Conservation (phyloP, 371 early-diverging fungal species). For the Chytridiales sp. region DNA sequence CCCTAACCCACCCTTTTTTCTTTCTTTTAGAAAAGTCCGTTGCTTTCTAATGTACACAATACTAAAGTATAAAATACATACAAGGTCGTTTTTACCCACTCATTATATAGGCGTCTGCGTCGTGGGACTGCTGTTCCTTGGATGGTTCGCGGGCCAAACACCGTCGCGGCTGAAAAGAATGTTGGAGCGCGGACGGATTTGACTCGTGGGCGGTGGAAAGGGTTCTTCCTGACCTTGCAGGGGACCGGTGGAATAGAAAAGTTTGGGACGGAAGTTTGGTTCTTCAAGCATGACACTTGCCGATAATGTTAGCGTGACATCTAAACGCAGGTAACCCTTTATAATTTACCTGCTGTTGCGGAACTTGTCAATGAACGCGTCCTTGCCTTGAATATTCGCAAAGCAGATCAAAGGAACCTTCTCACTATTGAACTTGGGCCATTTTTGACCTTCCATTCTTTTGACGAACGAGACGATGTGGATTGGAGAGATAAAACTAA, state of each 20-base stretch:
- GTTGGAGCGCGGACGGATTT: too few species aligned
- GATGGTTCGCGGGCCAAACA: too few species aligned
- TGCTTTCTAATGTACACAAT: too few species aligned
- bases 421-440: slow-evolving; percentile 82
- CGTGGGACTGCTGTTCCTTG: too few species aligned
- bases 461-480: slow-evolving; percentile 71
- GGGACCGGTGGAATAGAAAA: slow-evolving; percentile 67
- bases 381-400: slow-evolving; percentile 87
- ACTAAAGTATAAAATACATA: too few species aligned
- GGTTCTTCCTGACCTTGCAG: slow-evolving; percentile 61
- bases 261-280: slow-evolving; percentile 70
- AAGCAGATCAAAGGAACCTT: slow-evolving; percentile 83
- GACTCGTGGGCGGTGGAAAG: too few species aligned
- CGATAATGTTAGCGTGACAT: background rate
- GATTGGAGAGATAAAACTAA: slow-evolving; percentile 59
- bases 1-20: too few species aligned
- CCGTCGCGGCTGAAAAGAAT: too few species aligned
- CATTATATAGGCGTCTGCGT: too few species aligned
- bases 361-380: slow-evolving; percentile 80
- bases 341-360: slow-evolving; percentile 64
- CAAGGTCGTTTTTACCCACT: too few species aligned
- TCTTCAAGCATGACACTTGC: slow-evolving; percentile 73
- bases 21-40: too few species aligned
- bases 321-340: background rate
- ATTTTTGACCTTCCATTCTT: slow-evolving; percentile 77